Base-by-base conservation (phyloP, 75 land plant genomes). In the Selaginella moellendorffii region DNA sequence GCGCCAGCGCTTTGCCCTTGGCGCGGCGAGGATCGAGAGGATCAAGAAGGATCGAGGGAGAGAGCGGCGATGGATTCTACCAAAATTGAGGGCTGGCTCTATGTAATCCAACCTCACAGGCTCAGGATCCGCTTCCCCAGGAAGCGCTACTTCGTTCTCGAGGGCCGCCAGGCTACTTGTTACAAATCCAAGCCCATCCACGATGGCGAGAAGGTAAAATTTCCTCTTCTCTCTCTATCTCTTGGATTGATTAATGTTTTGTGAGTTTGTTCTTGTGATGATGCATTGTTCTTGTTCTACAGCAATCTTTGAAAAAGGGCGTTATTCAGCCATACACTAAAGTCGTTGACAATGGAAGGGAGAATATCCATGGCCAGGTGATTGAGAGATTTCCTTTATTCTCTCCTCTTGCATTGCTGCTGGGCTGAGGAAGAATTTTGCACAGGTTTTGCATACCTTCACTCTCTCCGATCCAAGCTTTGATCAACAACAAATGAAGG, bases 71-170 rank as follows among this genome's bases (percentile, higher is more conserved):
- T n/a, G n/a, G n/a, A n/a, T n/a, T n/a, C n/a, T n/a, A n/a, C n/a
- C n/a, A n/a, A n/a, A n/a, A n/a, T n/a, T n/a, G 86, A 89, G 54
- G 96, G 96, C 8, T 89, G 90, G 90, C 71, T 89, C 1, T 81
- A 81, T 63, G 42, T 78, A 24, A 78, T 89, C 8, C 76, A 83
- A 0, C 69, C 76, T 21, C 78, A 78, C 26, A 75, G 78, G 12
- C 63, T 89, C 26, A 77, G 90, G 26, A n/a, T 81, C 56, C 82
- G 80, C 17, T 74, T 63, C 31, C 77, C 82, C 1, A 73, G 78
- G 28, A 83, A 81, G 65, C 69, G 84, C 14, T 89, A 81, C 69
- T 86, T 89, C 42, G 67, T 83, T 62, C 69, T 89, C 30, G 71
- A 73, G 10, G 73, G 72, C 8, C 65, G 74, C 52, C 53, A 53